Percentiles rank a stretch among this genome's conserved stretches.
These are phyloP conservation scores for Barnettozyma siamensis DNA, from an alignment of 805 yeast genomes.

Conservation along the genomic window DNA sequence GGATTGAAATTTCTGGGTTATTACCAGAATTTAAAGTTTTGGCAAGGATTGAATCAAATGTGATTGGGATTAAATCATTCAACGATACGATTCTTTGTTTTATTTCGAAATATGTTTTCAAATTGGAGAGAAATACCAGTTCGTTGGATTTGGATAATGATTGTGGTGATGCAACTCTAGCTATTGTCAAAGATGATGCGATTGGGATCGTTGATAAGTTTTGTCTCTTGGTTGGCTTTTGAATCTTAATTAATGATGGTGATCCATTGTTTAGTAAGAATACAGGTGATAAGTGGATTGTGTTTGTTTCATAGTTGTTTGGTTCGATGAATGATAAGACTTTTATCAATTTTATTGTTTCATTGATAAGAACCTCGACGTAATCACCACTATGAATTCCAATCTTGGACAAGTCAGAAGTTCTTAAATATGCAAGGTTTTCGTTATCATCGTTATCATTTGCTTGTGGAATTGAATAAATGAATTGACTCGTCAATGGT, in stretches of 20 bases:
- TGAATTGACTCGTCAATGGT: slow-evolving; percentile 3
- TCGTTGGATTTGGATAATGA: slow-evolving; percentile 63
- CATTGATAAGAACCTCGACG: slow-evolving; percentile 30
- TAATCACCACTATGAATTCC: slow-evolving; percentile 69
- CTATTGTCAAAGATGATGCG: slow-evolving; percentile 60
- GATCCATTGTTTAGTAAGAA: slow-evolving; percentile 40
- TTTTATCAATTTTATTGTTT: slow-evolving; percentile 17
- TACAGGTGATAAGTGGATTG: slow-evolving; percentile 58
- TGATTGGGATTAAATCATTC: slow-evolving; percentile 73
- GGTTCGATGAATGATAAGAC: slow-evolving; percentile 64
- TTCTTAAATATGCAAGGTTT: slow-evolving; percentile 39
- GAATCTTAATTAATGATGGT: slow-evolving; percentile 23
- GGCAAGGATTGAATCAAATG: slow-evolving; percentile 65
- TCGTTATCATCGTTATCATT: slow-evolving; percentile 38
- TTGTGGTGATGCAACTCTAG: slow-evolving; percentile 63
- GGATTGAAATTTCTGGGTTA: slow-evolving; percentile 26
- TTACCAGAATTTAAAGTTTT: slow-evolving; percentile 30
- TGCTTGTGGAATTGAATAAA: slow-evolving; percentile 10
- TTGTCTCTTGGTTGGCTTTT: slow-evolving; percentile 15
- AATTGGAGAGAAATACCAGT: slow-evolving; percentile 54
- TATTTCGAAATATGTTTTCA: slow-evolving; percentile 52
- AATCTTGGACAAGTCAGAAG: slow-evolving; percentile 45
- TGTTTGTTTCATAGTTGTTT: slow-evolving; percentile 33
- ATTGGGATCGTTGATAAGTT: slow-evolving; percentile 29
- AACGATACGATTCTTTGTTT: slow-evolving; percentile 50